Evolutionary conservation across 768 basidiomycete genomes (phyloP).

Genomic region (Cystobasidium tubakii): DNA sequence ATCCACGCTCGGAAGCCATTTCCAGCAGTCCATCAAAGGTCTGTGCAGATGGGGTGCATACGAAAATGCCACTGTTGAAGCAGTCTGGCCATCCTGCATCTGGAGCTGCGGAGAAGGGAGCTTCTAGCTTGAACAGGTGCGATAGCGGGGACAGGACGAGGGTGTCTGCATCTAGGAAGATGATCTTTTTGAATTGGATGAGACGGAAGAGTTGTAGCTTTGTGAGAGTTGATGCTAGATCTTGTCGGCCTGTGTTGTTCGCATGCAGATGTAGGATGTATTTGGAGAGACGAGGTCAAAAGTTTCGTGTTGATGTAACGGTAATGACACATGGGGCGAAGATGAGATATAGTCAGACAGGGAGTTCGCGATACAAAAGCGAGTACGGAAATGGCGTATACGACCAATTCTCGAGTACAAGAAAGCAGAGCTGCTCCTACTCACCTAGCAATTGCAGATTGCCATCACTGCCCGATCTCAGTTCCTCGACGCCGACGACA

Average conservation of each 20-base stretch:
- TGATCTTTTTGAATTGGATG: conserved; percentile 72
- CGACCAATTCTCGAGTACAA: background rate
- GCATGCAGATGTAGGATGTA: background rate
- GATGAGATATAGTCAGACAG: background rate
- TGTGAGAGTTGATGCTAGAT: conserved; percentile 86
- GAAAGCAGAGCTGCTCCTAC: conserved; percentile 33
- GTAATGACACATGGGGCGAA: background rate
- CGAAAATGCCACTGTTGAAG: conserved; percentile 95
- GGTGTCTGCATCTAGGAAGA: conserved; percentile 88
- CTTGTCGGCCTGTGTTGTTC: conserved; percentile 68
- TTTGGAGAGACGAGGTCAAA: background rate
- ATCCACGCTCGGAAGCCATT: conserved; percentile 67
- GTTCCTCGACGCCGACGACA: conserved; percentile 86
- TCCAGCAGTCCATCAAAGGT: conserved; percentile 71
- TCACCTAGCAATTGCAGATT: conserved; percentile 76
- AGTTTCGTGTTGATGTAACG: background rate
- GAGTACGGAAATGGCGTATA: too few species aligned
- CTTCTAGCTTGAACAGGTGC: conserved; percentile 76
- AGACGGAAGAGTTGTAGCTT: conserved; percentile 95
- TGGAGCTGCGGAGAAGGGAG: conserved; percentile 79
- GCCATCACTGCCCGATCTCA: conserved; percentile 62
- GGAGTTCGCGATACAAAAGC: too few species aligned
- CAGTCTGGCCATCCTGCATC: conserved; percentile 99
- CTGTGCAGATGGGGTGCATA: conserved; percentile 70
- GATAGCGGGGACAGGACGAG: conserved; percentile 81